Evolutionary conservation across 1,139 yeast genomes (phyloP), one percentile per base, ranked within the genome.

Genomic region (Lodderomyces oxycetoniae): DNA sequence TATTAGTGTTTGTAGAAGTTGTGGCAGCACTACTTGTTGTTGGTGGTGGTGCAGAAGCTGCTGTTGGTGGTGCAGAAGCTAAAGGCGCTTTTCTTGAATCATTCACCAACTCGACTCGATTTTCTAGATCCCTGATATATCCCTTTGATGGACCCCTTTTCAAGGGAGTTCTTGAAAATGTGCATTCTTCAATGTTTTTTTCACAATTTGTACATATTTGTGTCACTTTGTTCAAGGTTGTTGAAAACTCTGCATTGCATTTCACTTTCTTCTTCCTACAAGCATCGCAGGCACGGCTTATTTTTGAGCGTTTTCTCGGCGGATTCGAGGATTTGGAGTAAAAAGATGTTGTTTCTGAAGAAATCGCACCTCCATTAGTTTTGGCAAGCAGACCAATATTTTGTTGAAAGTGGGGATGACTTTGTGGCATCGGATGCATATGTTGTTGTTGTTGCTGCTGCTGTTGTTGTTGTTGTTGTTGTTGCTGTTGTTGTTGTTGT

Each of bases 111-210:
- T 32, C 37, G 5, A 48, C 44, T 36, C 57, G 58, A 19, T 66
- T 73, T 35, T 62, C 74, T 34, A 55, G 47, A 35, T 63, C 71
- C 30, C 73, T 57, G 8, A 70, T 65, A 46, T 75, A 79, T 1
- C 89, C 89, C 50, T 81, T 82, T 2, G 83, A 70, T 0, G 93
- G 93, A 0, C 91, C 93, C 45, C 93, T 59, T 49, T 82, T 83
- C 53, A 82, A 54, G 0, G 88, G 91, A 1, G 79, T 68, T 37
- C 91, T 61, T 16, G 79, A 77, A 49, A 79, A 81, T 1, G 79
- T 64, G 53, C 89, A 81, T 2, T 49, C 49, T 28, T 76, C 82
- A 32, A 62, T 63, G 43, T 65, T 71, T 46, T 73, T 77, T 13
- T 55, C 47, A 52, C 87, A 80, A 45, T 74, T 77, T 17, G 77